Conservation (phyloP, 352 stramenopile species). For the Globisporangium irregulare region DNA sequence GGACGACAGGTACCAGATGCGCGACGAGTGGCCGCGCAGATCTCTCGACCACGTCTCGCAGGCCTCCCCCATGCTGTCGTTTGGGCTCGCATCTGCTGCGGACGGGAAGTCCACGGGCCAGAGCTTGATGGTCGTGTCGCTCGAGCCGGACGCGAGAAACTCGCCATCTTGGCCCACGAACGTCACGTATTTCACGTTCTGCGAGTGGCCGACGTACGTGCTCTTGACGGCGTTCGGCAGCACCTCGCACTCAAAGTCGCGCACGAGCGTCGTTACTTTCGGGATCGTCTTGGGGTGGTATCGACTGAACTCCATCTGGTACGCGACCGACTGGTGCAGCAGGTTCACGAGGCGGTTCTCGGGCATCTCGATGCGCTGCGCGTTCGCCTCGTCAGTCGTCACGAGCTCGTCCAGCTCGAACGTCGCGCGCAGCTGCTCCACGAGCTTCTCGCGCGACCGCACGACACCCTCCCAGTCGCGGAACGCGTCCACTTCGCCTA, state of each 20-base stretch:
- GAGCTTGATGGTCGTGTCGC: constrained; percentile 84
- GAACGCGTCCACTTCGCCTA: constrained; percentile 79
- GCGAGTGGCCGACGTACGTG: constrained; percentile 80
- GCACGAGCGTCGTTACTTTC: constrained; percentile 78
- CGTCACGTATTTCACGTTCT: constrained; percentile 88
- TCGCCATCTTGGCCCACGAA: constrained; percentile 85
- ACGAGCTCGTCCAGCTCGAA: constrained; percentile 79
- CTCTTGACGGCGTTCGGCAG: constrained; percentile 84
- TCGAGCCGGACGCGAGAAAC: constrained; percentile 81
- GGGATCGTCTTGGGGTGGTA: constrained; percentile 86
- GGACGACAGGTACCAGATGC: constrained; percentile 79
- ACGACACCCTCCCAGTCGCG: constrained; percentile 83
- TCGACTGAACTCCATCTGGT: constrained; percentile 89
- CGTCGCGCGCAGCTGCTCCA: constrained; percentile 78
- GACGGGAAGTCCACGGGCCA: constrained; percentile 69
- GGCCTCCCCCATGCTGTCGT: constrained; percentile 32
- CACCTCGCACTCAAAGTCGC: constrained; percentile 86
- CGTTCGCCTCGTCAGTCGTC: constrained; percentile 36
- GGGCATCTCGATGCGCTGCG: constrained; percentile 40
- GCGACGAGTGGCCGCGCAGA: constrained; percentile 73
- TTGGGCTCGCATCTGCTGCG: neutral
- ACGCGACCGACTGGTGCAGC: constrained; percentile 82
- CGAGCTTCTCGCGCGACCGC: constrained; percentile 77
- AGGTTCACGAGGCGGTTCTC: constrained; percentile 79
- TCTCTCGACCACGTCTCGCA: constrained; percentile 59